Evolutionary conservation across 2,329 filamentous ascomycete species (phyloP), one percentile per base, ranked within the genome.

Genomic region (Pestalotiopsis fici): DNA sequence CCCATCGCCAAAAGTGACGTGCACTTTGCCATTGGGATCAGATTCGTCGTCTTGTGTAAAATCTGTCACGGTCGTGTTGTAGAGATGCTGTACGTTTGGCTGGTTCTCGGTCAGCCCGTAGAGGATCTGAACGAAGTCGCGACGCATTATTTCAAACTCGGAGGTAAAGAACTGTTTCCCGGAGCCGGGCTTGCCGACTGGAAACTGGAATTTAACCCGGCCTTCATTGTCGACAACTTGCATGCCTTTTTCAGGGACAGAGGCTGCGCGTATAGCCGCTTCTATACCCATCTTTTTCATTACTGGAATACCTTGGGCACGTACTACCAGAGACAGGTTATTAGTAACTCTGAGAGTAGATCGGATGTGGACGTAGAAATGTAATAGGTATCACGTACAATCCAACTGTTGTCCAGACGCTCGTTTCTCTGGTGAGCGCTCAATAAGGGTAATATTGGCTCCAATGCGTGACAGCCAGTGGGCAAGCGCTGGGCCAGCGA

Each of bases 111-210:
- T 79, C 18, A 70, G 74, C 0, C 86, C 79, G 70, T 85, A 84
- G 1, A 90, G 73, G 2, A 89, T 77, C 11, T 77, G 75, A 3
- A 83, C 81, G 18, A 90, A 72, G 64, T 88, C 85, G 0, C 85
- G 86, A 12, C 88, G 80, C 81, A 90, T 85, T 59, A 90, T 85
- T 76, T 90, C 88, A 68, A 82, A 88, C 65, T 90, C 88, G 68
- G 82, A 84, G 0, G 84, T 86, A 27, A 87, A 74, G 11, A 76
- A 77, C 71, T 86, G 83, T 28, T 69, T 71, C 0, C 82, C 81
- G 64, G 79, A 75, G 2, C 81, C 83, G 0, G 81, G 74, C 61
- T 78, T 76, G 69, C 82, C 81, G 50, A 77, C 76, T 25, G 73
- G 71, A 59, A 86, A 78, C 4, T 73, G 76, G n/a, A 82, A 86